phyloP scores from a whole-genome alignment of 495 filamentous ascomycete species.

The Achaetomiella virescens region DNA sequence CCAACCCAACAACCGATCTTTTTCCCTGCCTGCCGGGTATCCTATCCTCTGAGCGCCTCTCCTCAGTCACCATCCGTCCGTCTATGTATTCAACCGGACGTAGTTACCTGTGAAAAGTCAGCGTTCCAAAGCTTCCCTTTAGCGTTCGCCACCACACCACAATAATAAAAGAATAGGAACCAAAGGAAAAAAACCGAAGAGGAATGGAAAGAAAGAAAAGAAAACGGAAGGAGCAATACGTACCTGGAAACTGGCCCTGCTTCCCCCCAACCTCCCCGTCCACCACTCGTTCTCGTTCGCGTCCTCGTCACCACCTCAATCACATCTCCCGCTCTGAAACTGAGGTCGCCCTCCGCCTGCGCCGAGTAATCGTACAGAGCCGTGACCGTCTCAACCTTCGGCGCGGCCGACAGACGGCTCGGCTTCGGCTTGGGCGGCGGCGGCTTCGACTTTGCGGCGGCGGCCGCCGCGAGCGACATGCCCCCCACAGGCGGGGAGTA shows the following conservation, averaged over 20 bases:
- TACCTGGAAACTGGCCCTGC: constrained; percentile 92
- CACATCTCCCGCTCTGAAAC: constrained; percentile 80
- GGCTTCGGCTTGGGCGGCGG: constrained; percentile 92
- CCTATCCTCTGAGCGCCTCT: too few relatives aligned
- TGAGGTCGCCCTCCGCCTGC: constrained; percentile 89
- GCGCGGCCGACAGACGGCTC: constrained; percentile 58
- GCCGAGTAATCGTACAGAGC: constrained; percentile 95
- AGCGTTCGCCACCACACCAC: too few relatives aligned
- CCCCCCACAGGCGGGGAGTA: constrained; percentile 38
- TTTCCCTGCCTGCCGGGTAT: too few relatives aligned
- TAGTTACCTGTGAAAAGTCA: constrained; percentile 36
- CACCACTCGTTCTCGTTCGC: constrained; percentile 96
- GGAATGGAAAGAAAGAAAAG: neutral
- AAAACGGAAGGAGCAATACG: constrained; percentile 25
- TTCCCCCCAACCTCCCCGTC: constrained; percentile 71
- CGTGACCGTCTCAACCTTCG: constrained; percentile 63
- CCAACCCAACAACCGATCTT: too few relatives aligned
- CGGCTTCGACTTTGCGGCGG: constrained; percentile 68
- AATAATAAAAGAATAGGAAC: neutral
- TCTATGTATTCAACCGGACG: constrained; percentile 32
- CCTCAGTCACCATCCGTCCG: too few relatives aligned
- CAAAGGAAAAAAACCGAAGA: neutral
- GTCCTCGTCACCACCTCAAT: constrained; percentile 84
- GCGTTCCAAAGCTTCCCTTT: neutral
- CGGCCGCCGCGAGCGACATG: constrained; percentile 52